Percentiles rank a stretch among this genome's conserved stretches.
Evolutionary conservation across 805 yeast genomes (phyloP).

Genomic region (Candida wancherniae): DNA sequence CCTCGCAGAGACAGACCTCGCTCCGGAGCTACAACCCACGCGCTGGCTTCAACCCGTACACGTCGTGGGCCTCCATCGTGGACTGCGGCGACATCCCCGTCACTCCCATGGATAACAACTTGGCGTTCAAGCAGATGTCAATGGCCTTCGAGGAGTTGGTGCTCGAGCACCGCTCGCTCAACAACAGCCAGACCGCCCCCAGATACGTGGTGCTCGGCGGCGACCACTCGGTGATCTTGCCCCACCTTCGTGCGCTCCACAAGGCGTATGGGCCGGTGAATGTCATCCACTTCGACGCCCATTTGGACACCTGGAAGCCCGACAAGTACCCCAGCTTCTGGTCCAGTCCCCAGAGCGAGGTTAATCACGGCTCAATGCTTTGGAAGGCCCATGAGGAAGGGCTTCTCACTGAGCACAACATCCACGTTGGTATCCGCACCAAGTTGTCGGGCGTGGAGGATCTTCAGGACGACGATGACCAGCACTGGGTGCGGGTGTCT

Average conservation of each 20-base stretch:
- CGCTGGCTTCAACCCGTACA: constrained; percentile 52
- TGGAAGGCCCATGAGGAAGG: constrained; percentile 79
- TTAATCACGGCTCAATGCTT: constrained; percentile 83
- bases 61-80: constrained; percentile 43
- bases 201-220: constrained; percentile 74
- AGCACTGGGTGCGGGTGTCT: constrained; percentile 63
- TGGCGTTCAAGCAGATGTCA: constrained; percentile 53
- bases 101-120: constrained; percentile 52
- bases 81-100: constrained; percentile 60
- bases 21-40: constrained; percentile 67
- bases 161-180: constrained; percentile 28
- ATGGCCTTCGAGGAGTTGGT: constrained; percentile 54
- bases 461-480: constrained; percentile 59
- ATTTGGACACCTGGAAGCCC: constrained; percentile 79
- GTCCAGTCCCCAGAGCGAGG: constrained; percentile 52
- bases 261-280: constrained; percentile 62
- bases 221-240: constrained; percentile 73
- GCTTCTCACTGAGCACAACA: constrained; percentile 50
- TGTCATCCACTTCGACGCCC: constrained; percentile 81
- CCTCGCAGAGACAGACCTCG: constrained; percentile 66
- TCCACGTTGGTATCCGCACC: constrained; percentile 76
- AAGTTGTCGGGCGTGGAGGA: constrained; percentile 57
- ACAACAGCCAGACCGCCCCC: constrained; percentile 21
- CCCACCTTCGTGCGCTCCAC: constrained; percentile 63
- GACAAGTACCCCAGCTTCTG: constrained; percentile 61